These are phyloP conservation scores for Pinus taeda DNA, from an alignment of 75 land plant genomes.

Conservation along the genomic window DNA sequence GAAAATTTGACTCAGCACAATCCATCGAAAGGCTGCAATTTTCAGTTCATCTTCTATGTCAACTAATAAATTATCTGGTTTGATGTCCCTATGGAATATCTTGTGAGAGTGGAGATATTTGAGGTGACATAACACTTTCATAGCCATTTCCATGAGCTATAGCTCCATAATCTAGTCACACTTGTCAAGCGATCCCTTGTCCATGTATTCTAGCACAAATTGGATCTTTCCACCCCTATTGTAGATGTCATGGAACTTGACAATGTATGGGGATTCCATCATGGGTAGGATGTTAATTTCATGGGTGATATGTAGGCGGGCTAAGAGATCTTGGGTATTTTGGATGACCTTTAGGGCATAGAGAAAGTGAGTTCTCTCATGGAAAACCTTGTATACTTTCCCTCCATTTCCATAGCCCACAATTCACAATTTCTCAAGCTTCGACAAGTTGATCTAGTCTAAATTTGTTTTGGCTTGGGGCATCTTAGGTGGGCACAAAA, in stretches of 20 bases:
- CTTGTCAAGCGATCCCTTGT: slow-evolving; percentile 33
- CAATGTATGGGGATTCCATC: slow-evolving; percentile 37
- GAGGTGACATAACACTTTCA: slow-evolving; percentile 33
- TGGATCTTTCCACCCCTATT: slow-evolving; percentile 30
- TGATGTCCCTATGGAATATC: too few relatives aligned
- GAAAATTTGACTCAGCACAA: too few relatives aligned
- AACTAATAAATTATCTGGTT: too few relatives aligned
- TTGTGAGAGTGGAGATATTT: too few relatives aligned
- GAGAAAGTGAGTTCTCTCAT: slow-evolving; percentile 27
- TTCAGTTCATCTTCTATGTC: too few relatives aligned
- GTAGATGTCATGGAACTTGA: slow-evolving; percentile 46
- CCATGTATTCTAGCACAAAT: slow-evolving; percentile 51
- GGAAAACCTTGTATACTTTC: slow-evolving; percentile 63
- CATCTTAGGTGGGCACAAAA: slow-evolving; percentile 3
- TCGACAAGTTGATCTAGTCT: slow-evolving; percentile 26
- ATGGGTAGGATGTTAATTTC: slow-evolving; percentile 52
- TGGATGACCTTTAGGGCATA: slow-evolving; percentile 66
- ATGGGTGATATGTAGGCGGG: slow-evolving; percentile 35
- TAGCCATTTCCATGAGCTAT: slow-evolving; percentile 23
- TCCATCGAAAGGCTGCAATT: too few relatives aligned
- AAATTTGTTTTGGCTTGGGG: not conserved
- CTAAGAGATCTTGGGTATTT: slow-evolving; percentile 20
- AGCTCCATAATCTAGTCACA: slow-evolving; percentile 10
- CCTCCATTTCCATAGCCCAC: slow-evolving; percentile 74
- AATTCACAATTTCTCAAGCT: slow-evolving; percentile 26